phyloP scores from a whole-genome alignment of 2,329 filamentous ascomycete species.

The Beauveria caledonica region DNA sequence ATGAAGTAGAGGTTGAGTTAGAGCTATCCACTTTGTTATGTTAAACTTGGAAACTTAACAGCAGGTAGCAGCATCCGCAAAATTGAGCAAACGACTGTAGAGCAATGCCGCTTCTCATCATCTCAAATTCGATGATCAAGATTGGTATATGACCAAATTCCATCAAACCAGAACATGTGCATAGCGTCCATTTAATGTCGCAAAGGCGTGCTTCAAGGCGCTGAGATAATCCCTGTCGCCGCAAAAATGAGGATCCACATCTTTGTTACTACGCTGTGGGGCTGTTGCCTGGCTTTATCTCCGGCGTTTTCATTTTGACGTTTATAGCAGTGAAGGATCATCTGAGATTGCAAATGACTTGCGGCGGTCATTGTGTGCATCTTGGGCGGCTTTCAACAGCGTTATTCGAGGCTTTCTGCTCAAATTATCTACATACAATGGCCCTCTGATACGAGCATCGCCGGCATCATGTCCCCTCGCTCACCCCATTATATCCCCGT shows the following conservation, averaged over 20 bases:
- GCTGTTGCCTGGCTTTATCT: conserved; percentile 4
- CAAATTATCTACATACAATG: neutral
- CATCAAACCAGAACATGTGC: too few species aligned
- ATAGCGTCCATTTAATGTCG: too few species aligned
- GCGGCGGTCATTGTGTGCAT: neutral
- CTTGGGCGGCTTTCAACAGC: neutral
- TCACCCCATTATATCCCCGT: conserved; percentile 29
- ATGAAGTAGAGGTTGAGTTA: too few species aligned
- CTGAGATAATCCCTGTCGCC: neutral
- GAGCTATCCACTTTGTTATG: too few species aligned
- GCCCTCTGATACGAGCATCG: neutral
- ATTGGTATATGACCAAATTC: too few species aligned
- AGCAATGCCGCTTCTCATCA: too few species aligned
- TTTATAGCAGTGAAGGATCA: neutral
- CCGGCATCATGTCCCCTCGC: conserved; percentile 14
- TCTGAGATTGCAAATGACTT: neutral
- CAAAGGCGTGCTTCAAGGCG: neutral
- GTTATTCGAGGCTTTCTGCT: neutral
- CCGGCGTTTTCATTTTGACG: neutral
- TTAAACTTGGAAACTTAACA: too few species aligned
- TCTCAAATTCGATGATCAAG: too few species aligned
- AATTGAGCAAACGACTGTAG: too few species aligned
- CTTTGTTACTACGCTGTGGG: neutral
- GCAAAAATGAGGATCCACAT: too few species aligned
- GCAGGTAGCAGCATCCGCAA: too few species aligned